Conservation (phyloP, 768 basidiomycete genomes). For the Coprinopsis sp. region DNA sequence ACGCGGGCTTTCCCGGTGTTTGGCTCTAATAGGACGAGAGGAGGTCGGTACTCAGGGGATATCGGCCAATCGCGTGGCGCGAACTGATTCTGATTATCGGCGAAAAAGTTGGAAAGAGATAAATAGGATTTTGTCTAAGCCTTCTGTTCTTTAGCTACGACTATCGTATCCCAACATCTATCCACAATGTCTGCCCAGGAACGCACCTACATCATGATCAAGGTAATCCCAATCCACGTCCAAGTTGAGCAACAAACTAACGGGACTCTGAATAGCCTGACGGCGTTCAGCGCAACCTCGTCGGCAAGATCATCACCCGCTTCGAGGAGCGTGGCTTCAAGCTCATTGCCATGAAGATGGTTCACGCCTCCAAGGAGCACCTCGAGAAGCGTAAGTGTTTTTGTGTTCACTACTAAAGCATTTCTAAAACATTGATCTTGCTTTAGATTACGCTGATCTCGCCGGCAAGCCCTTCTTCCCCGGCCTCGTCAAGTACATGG, state of each 20-base stretch:
- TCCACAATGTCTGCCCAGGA: conserved; percentile 67
- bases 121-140: conserved; percentile 16
- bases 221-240: conserved; percentile 43
- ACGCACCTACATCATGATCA: conserved; percentile 99
- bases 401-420: neutral
- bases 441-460: conserved; percentile 91
- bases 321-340: conserved; percentile 99
- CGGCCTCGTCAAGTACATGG: conserved; percentile 94
- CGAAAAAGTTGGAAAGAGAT: conserved; percentile 32
- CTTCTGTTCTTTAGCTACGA: conserved; percentile 18
- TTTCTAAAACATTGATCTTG: too few relatives aligned
- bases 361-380: conserved; percentile 71
- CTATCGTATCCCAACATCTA: conserved; percentile 25
- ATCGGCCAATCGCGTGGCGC: conserved; percentile 19
- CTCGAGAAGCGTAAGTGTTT: conserved; percentile 76
- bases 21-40: conserved; percentile 36
- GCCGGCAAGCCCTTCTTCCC: conserved; percentile 94
- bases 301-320: conserved; percentile 91
- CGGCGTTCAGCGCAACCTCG: conserved; percentile 94
- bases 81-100: conserved; percentile 19
- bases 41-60: conserved; percentile 6
- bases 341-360: conserved; percentile 91
- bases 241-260: conserved; percentile 14
- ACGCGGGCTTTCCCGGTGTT: conserved; percentile 42
- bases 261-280: conserved; percentile 67